Conservation (phyloP, 2,329 filamentous ascomycete species). For the Claviceps pusilla region DNA sequence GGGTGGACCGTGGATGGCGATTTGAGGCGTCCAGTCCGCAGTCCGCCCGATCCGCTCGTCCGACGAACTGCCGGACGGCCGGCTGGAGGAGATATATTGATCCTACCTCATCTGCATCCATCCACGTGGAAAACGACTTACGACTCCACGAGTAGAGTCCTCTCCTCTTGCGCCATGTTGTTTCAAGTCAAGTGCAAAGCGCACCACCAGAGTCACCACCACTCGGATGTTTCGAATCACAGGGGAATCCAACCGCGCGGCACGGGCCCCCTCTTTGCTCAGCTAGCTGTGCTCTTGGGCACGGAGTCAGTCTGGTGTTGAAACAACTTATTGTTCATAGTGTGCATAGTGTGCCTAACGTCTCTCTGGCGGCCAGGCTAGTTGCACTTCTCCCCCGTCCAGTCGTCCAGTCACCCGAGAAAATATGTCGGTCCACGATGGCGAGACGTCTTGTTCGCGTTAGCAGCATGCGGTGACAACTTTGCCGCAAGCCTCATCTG, state of each 20-base stretch:
- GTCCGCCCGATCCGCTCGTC: not conserved
- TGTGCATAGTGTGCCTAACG: not conserved
- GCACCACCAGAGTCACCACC: not conserved
- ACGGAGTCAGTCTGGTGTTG: not conserved
- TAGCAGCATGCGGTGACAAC: not conserved
- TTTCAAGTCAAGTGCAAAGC: not conserved
- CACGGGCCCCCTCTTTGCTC: not conserved
- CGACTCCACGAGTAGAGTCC: too few species aligned
- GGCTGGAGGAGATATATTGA: too few species aligned
- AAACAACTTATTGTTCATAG: not conserved
- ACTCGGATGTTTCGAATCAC: slow-evolving; percentile 3
- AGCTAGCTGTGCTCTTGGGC: not conserved
- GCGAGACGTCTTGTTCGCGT: not conserved
- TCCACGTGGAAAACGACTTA: too few species aligned
- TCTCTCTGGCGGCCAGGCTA: not conserved
- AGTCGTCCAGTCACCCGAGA: not conserved
- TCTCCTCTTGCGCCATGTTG: not conserved
- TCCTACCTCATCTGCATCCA: too few species aligned
- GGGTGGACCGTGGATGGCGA: not conserved
- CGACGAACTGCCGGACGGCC: not conserved
- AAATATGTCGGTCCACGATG: not conserved
- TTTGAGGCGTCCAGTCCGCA: too few species aligned
- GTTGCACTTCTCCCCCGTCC: too few species aligned
- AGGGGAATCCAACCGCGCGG: not conserved
- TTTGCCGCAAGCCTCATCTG: not conserved